Evolutionary conservation across 2,329 filamentous ascomycete genomes (phyloP).

Genomic region (Fusarium sp.): DNA sequence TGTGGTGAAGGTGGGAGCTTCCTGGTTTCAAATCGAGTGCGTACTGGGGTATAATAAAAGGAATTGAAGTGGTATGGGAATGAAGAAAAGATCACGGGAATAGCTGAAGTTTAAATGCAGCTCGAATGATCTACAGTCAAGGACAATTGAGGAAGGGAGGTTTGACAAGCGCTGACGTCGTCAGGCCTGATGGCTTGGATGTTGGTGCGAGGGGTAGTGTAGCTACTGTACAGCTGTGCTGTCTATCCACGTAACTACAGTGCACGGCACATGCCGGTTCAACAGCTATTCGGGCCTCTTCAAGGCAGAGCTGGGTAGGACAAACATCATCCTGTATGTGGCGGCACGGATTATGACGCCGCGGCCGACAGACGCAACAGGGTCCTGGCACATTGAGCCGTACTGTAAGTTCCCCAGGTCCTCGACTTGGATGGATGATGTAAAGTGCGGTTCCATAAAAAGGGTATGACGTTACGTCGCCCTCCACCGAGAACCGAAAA

Average conservation of each 20-base stretch:
- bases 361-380: conserved; percentile 20
- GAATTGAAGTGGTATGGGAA: background rate
- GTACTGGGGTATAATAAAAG: conserved; percentile 16
- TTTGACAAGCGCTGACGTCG: conserved; percentile 33
- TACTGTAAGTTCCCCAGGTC: background rate
- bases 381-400: conserved; percentile 1
- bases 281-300: background rate
- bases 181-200: conserved; percentile 4
- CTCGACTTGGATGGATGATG: conserved; percentile 25
- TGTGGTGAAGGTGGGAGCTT: background rate
- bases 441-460: conserved; percentile 19
- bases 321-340: conserved; percentile 18
- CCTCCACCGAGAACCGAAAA: conserved; percentile 4
- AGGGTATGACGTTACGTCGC: conserved; percentile 29
- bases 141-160: conserved; percentile 1
- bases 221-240: background rate
- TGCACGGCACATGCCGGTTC: background rate
- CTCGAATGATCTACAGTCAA: conserved; percentile 15
- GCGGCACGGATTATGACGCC: conserved; percentile 34
- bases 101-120: conserved; percentile 31
- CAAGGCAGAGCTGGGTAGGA: conserved; percentile 8
- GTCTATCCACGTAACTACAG: background rate
- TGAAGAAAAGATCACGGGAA: conserved; percentile 3
- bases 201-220: conserved; percentile 4
- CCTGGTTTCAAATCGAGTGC: background rate